Conservation (phyloP, 768 basidiomycete genomes). For the Boletus vermiculosoides region DNA sequence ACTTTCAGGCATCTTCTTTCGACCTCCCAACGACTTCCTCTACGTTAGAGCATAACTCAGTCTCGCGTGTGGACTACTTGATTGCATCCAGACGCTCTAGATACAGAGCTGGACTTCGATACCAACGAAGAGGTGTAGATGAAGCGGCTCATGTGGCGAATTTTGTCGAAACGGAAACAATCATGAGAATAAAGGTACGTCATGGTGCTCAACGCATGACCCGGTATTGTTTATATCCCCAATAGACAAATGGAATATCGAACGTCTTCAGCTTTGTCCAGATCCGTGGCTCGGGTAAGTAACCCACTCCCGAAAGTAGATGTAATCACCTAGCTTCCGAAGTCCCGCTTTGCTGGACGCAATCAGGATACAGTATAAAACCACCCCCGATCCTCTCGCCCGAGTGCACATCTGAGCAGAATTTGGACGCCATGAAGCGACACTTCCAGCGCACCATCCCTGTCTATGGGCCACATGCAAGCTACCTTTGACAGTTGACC, state of each 20-base stretch:
- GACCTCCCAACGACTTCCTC: conserved; percentile 46
- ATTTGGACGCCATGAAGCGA: conserved; percentile 63
- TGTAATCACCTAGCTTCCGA: conserved; percentile 10
- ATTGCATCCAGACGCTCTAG: conserved; percentile 84
- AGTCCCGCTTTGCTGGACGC: conserved; percentile 95
- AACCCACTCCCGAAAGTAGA: background rate
- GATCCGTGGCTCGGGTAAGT: conserved; percentile 81
- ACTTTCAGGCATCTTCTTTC: conserved; percentile 76
- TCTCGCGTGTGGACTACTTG: conserved; percentile 64
- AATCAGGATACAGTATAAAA: conserved; percentile 82
- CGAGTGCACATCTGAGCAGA: conserved; percentile 72
- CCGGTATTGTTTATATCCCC: background rate
- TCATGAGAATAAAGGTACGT: conserved; percentile 76
- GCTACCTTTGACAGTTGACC: conserved; percentile 18
- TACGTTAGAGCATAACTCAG: conserved; percentile 36
- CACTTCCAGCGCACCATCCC: conserved; percentile 70
- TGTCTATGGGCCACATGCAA: conserved; percentile 77
- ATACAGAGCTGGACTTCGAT: conserved; percentile 89
- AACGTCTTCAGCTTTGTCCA: conserved; percentile 91
- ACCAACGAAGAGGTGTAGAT: conserved; percentile 93
- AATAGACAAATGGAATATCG: conserved; percentile 65
- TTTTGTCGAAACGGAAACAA: conserved; percentile 93
- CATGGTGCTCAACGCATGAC: background rate
- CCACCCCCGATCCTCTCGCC: conserved; percentile 77
- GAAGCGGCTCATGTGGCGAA: conserved; percentile 93